Conservation (phyloP, 2,329 filamentous ascomycete species). For the Coniochaeta hoffmannii region DNA sequence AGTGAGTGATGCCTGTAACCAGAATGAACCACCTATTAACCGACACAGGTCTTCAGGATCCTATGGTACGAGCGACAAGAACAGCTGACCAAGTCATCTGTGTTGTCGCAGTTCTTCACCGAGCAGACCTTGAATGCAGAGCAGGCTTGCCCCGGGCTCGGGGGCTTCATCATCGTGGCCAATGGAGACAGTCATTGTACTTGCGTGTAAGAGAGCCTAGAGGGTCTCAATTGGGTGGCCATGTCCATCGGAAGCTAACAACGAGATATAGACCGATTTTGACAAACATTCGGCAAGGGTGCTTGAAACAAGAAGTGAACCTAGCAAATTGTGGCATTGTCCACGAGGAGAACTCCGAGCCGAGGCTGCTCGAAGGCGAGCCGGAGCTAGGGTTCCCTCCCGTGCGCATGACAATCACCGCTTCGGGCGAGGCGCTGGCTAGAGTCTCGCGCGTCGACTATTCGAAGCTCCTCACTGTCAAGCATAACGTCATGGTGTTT, state of each 20-base stretch:
- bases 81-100: conserved; percentile 16
- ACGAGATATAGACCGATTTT: conserved; percentile 39
- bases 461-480: conserved; percentile 46
- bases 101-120: too few relatives aligned
- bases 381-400: conserved; percentile 39
- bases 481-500: conserved; percentile 49
- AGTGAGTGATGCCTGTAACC: neutral
- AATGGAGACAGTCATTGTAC: conserved; percentile 46
- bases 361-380: conserved; percentile 30
- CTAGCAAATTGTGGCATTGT: conserved; percentile 47
- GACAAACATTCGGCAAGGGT: conserved; percentile 44
- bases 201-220: conserved; percentile 44
- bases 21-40: neutral
- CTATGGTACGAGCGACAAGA: conserved; percentile 43
- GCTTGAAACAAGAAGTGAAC: conserved; percentile 45
- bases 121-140: too few relatives aligned
- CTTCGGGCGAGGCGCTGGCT: conserved; percentile 33
- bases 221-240: neutral
- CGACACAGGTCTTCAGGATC: conserved; percentile 42
- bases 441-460: conserved; percentile 50
- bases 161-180: conserved; percentile 47
- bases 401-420: conserved; percentile 34
- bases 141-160: too few relatives aligned
- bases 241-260: neutral
- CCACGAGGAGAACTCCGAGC: conserved; percentile 25